Evolutionary conservation across 768 basidiomycete species (phyloP).

Genomic region (Myochromella boudieri): DNA sequence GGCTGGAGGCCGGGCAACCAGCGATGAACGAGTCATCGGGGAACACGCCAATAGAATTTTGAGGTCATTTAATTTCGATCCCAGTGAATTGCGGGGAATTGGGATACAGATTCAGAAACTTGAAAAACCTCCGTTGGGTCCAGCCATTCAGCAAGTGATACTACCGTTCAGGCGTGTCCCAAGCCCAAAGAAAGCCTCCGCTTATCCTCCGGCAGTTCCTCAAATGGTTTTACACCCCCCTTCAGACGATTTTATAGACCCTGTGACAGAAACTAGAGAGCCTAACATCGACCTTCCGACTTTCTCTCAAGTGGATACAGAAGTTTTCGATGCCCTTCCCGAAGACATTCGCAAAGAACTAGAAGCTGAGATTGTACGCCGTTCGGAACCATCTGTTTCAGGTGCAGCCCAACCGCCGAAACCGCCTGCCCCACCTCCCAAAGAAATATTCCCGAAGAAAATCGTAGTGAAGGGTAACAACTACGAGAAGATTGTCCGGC

Average conservation of each 20-base stretch:
- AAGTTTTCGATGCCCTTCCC: conserved; percentile 71
- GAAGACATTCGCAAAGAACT: conserved; percentile 68
- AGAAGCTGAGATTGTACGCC: conserved; percentile 62
- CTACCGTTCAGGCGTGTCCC: conserved; percentile 50
- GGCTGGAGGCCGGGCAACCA: conserved; percentile 67
- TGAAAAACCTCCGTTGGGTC: conserved; percentile 45
- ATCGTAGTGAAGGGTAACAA: conserved; percentile 37
- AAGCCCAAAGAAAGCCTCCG: conserved; percentile 15
- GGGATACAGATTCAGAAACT: conserved; percentile 91
- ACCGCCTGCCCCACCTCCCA: conserved; percentile 8
- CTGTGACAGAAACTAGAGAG: not conserved
- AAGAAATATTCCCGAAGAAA: conserved; percentile 15
- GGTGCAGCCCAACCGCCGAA: conserved; percentile 17
- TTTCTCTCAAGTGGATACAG: conserved; percentile 73
- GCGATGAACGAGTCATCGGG: conserved; percentile 69
- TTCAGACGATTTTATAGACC: conserved; percentile 11
- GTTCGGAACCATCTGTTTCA: conserved; percentile 53
- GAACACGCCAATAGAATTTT: conserved; percentile 77
- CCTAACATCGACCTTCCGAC: conserved; percentile 52
- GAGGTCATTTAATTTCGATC: conserved; percentile 71
- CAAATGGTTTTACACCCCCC: conserved; percentile 20
- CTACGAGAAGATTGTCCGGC: conserved; percentile 59
- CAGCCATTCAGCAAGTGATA: conserved; percentile 47
- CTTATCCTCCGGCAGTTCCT: conserved; percentile 7
- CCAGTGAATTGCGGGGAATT: conserved; percentile 87